These are phyloP conservation scores for Scheffersomyces segobiensis DNA, from an alignment of 1,139 yeast genomes.

Conservation along the genomic window DNA sequence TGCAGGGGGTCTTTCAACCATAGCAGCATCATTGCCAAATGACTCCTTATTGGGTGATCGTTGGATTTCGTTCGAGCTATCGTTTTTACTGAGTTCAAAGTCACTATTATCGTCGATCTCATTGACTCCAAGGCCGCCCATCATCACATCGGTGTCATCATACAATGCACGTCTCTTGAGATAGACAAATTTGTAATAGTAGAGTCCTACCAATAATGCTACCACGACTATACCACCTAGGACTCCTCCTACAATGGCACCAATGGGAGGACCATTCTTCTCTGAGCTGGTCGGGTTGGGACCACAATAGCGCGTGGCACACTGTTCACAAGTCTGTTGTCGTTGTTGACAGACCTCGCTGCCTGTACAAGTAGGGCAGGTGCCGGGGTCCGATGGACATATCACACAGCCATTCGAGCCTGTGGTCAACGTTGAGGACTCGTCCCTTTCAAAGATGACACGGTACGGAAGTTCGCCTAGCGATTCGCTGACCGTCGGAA, in stretches of 20 bases:
- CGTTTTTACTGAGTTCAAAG: constrained; percentile 7
- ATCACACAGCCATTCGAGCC: constrained; percentile 45
- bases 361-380: constrained; percentile 57
- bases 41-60: constrained; percentile 2
- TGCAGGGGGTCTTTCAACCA: constrained; percentile 9
- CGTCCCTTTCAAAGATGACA: constrained; percentile 3
- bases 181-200: constrained; percentile 28
- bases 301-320: constrained; percentile 59
- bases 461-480: not conserved
- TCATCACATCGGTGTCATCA: constrained; percentile 16
- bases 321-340: constrained; percentile 54
- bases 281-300: constrained; percentile 11
- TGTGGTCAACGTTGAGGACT: constrained; percentile 12
- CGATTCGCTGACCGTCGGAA: not conserved
- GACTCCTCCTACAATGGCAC: constrained; percentile 69
- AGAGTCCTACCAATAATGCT: constrained; percentile 30
- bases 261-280: constrained; percentile 27
- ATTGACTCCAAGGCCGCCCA: constrained; percentile 11
- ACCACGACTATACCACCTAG: constrained; percentile 49
- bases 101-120: constrained; percentile 11
- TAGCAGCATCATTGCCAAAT: constrained; percentile 4
- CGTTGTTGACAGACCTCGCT: constrained; percentile 54
- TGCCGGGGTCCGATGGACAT: constrained; percentile 39
- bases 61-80: not conserved
- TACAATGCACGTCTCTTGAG: constrained; percentile 19